Percentiles rank a stretch among this genome's conserved stretches.
Conservation (phyloP, 257 asterid genomes). For the Ballota nigra region DNA sequence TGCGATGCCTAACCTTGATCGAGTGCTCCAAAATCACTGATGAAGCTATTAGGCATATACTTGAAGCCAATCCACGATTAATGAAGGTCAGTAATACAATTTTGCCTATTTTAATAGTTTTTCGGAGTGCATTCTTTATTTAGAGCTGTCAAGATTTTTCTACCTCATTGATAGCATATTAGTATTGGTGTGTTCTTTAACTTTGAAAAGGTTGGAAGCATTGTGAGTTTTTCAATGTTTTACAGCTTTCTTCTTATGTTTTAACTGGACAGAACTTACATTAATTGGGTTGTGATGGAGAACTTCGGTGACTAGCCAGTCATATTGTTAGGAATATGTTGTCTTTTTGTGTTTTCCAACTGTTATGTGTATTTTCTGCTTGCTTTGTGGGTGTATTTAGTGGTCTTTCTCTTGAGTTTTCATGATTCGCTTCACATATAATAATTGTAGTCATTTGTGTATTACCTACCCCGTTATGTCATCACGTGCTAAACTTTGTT, state of each 20-base stretch:
- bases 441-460: neutral
- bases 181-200: neutral
- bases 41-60: constrained; percentile 61
- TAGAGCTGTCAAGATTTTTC: neutral
- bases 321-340: neutral
- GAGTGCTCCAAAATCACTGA: constrained; percentile 68
- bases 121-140: neutral
- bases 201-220: constrained; percentile 8
- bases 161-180: neutral
- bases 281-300: neutral
- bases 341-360: neutral
- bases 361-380: neutral
- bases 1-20: constrained; percentile 64
- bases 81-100: constrained; percentile 58
- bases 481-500: constrained; percentile 12
- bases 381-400: neutral
- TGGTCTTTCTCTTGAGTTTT: neutral
- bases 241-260: neutral
- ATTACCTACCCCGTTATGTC: neutral
- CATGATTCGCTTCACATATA: neutral
- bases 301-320: neutral
- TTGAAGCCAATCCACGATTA: constrained; percentile 61
- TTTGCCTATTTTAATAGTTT: neutral
- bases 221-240: neutral
- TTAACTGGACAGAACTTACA: too few species aligned